A percentile compares a stretch with the other conserved stretches of the same genome.
Evolutionary conservation across 768 basidiomycete genomes (phyloP).

Genomic region (Leccinum uliginosum): DNA sequence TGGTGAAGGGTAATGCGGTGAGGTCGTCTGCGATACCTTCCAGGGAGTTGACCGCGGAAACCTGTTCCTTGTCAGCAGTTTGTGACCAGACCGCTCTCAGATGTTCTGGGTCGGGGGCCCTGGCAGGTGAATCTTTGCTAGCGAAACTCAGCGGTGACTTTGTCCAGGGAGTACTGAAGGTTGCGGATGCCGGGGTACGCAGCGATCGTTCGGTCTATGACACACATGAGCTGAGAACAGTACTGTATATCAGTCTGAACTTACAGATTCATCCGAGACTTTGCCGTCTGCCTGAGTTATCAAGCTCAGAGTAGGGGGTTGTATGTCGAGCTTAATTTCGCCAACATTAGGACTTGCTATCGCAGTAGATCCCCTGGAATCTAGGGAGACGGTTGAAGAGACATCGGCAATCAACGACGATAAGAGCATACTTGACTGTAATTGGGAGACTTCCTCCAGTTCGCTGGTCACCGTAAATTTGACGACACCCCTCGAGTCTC

Average conservation of each 20-base stretch:
- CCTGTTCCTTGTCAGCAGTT: slow-evolving; percentile 63
- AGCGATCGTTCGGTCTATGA: slow-evolving; percentile 41
- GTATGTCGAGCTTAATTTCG: slow-evolving; percentile 5
- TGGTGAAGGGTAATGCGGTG: slow-evolving; percentile 69
- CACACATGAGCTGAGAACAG: slow-evolving; percentile 10
- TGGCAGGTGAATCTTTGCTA: slow-evolving; percentile 63
- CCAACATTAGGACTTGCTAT: slow-evolving; percentile 9
- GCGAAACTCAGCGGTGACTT: slow-evolving; percentile 48
- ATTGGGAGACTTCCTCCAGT: slow-evolving; percentile 41
- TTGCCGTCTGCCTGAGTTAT: slow-evolving; percentile 42
- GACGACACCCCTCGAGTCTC: slow-evolving; percentile 48
- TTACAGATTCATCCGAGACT: slow-evolving; percentile 51
- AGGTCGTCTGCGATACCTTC: slow-evolving; percentile 83
- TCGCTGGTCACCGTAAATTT: slow-evolving; percentile 81
- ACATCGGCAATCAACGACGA: slow-evolving; percentile 17
- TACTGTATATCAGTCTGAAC: slow-evolving; percentile 19
- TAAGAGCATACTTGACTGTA: slow-evolving; percentile 22
- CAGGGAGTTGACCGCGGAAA: slow-evolving; percentile 71
- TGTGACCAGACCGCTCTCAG: slow-evolving; percentile 84
- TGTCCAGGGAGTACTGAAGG: slow-evolving; percentile 45
- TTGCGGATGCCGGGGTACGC: slow-evolving; percentile 42
- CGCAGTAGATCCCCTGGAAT: slow-evolving; percentile 5
- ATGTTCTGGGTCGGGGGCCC: slow-evolving; percentile 77
- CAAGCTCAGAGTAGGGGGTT: slow-evolving; percentile 20
- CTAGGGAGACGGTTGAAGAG: slow-evolving; percentile 3